A percentile compares a stretch with the other conserved stretches of the same genome.
These are phyloP conservation scores for Eucalyptus albens DNA, from an alignment of 345 rosid species.

Conservation along the genomic window DNA sequence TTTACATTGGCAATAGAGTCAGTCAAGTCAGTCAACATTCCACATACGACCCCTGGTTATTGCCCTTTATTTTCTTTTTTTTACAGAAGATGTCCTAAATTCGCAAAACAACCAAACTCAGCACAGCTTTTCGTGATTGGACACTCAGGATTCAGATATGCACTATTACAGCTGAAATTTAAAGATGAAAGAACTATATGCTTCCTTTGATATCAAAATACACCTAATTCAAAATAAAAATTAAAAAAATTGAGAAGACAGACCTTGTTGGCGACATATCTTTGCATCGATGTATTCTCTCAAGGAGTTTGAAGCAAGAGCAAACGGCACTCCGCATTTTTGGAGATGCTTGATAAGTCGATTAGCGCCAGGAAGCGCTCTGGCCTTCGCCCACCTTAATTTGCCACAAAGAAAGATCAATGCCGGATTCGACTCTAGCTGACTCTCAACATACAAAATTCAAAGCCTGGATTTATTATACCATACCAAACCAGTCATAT, in stretches of 20 bases:
- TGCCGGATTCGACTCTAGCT: neutral
- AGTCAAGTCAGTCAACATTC: neutral
- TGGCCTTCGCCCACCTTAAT: constrained; percentile 19
- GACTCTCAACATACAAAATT: neutral
- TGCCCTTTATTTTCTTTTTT: neutral
- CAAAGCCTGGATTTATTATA: neutral
- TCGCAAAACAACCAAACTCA: neutral
- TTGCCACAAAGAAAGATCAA: neutral
- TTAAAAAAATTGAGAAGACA: neutral
- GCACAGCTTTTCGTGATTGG: neutral
- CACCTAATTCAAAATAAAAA: neutral
- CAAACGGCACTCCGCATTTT: constrained; percentile 17
- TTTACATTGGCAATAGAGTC: neutral
- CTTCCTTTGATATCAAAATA: neutral
- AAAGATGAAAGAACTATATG: neutral
- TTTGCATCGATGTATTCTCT: constrained; percentile 21
- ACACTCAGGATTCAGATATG: neutral
- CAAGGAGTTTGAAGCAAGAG: constrained; percentile 33
- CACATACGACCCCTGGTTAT: neutral
- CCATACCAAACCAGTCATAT: neutral
- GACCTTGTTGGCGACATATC: constrained; percentile 18
- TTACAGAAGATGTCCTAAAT: neutral
- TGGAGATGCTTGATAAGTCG: constrained; percentile 26
- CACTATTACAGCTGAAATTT: neutral
- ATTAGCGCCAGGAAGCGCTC: constrained; percentile 26